A percentile compares a stretch with the other conserved stretches of the same genome.
Conservation (phyloP, 805 yeast genomes). For the Ogataea pini region DNA sequence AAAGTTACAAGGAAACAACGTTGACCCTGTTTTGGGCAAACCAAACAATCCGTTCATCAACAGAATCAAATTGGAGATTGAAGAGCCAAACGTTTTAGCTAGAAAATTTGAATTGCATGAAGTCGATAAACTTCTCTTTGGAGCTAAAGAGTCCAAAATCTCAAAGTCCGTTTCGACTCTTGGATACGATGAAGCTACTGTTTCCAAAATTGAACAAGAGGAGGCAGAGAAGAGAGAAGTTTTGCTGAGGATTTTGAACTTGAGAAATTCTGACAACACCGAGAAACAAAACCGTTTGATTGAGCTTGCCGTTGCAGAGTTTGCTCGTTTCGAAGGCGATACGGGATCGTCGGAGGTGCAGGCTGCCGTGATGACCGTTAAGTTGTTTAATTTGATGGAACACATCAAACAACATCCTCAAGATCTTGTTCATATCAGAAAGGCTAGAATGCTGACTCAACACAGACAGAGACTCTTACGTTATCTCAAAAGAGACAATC, state of each 20-base stretch:
- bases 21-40: constrained; percentile 87
- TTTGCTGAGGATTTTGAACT: constrained; percentile 66
- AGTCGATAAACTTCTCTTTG: constrained; percentile 73
- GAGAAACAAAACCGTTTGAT: constrained; percentile 62
- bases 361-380: constrained; percentile 85
- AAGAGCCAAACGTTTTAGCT: constrained; percentile 65
- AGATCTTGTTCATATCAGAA: constrained; percentile 69
- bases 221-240: constrained; percentile 67
- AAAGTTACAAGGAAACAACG: constrained; percentile 33
- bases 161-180: constrained; percentile 32
- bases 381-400: constrained; percentile 72
- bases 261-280: constrained; percentile 65
- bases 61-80: constrained; percentile 64
- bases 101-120: constrained; percentile 60
- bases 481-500: constrained; percentile 78
- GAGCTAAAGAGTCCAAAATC: constrained; percentile 68
- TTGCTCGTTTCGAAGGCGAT: constrained; percentile 82
- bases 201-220: constrained; percentile 30
- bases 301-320: constrained; percentile 71
- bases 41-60: constrained; percentile 63
- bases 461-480: constrained; percentile 80
- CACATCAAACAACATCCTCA: constrained; percentile 72
- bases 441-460: constrained; percentile 81
- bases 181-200: constrained; percentile 25
- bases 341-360: constrained; percentile 96